Conservation (phyloP, 805 yeast species). For the Saturnispora kantuleensis region DNA sequence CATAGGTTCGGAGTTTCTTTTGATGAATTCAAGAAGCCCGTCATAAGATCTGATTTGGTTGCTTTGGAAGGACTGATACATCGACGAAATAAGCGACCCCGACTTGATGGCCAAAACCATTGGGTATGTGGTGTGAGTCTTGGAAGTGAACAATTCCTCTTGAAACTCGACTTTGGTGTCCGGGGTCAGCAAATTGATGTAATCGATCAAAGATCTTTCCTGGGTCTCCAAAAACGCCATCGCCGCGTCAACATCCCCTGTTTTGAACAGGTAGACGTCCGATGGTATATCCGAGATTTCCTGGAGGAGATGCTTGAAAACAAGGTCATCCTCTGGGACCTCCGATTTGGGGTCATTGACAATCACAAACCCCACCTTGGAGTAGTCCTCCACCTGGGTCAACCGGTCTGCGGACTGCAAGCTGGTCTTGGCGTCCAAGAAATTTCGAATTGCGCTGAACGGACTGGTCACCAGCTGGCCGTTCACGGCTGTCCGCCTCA, state of each 20-base stretch:
- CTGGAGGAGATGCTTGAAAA: conserved; percentile 52
- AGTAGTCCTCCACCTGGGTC: conserved; percentile 23
- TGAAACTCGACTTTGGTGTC: conserved; percentile 17
- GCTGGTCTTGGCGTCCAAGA: conserved; percentile 2
- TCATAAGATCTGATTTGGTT: conserved; percentile 48
- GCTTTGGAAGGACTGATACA: conserved; percentile 53
- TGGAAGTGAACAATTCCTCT: conserved; percentile 38
- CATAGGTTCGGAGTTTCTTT: conserved; percentile 39
- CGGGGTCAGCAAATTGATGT: conserved; percentile 31
- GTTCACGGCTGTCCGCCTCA: conserved; percentile 26
- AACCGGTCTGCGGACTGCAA: conserved; percentile 11
- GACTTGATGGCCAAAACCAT: conserved; percentile 54
- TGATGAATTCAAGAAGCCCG: conserved; percentile 41
- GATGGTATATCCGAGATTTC: conserved; percentile 48
- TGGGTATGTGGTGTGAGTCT: conserved; percentile 51
- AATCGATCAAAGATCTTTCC: conserved; percentile 31
- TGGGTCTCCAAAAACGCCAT: conserved; percentile 33
- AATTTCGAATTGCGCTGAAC: conserved; percentile 8
- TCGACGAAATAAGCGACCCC: conserved; percentile 38
- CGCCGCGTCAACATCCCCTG: conserved; percentile 33
- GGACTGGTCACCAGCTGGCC: conserved; percentile 5
- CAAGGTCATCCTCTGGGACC: conserved; percentile 51
- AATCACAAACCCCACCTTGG: conserved; percentile 45
- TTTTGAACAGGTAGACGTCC: conserved; percentile 43
- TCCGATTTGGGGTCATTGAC: conserved; percentile 40